These are phyloP conservation scores for Mycena indigotica DNA, from an alignment of 768 basidiomycete genomes.

Conservation along the genomic window DNA sequence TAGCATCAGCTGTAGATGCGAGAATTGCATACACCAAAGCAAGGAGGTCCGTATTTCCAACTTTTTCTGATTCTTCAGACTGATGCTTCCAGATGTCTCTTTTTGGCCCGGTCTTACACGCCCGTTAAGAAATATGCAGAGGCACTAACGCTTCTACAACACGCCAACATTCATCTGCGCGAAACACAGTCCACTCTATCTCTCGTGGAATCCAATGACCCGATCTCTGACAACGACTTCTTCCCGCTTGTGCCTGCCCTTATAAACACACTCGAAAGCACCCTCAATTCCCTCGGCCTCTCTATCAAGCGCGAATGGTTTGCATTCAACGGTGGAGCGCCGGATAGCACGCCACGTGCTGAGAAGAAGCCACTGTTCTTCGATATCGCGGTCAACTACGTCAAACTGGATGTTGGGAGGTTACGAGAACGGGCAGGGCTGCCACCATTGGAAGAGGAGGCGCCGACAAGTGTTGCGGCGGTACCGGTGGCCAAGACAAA, in stretches of 20 bases:
- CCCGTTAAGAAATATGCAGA: slow-evolving; percentile 72
- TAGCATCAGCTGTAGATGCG: slow-evolving; percentile 77
- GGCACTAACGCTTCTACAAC: slow-evolving; percentile 69
- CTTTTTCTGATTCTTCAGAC: slow-evolving; percentile 2
- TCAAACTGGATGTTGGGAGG: slow-evolving; percentile 81
- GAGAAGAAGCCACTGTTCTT: slow-evolving; percentile 90
- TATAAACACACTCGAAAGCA: slow-evolving; percentile 55
- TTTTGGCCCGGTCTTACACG: slow-evolving; percentile 76
- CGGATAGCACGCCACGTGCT: slow-evolving; percentile 44
- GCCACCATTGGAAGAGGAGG: slow-evolving; percentile 32
- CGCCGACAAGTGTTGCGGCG: slow-evolving; percentile 16
- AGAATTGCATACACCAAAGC: slow-evolving; percentile 75
- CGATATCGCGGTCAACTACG: slow-evolving; percentile 92
- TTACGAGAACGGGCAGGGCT: slow-evolving; percentile 74
- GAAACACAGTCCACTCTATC: slow-evolving; percentile 62
- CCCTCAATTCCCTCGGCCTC: slow-evolving; percentile 48
- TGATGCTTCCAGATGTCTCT: slow-evolving; percentile 55
- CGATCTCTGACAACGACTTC: slow-evolving; percentile 47
- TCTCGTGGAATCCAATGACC: slow-evolving; percentile 44
- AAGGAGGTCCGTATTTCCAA: slow-evolving; percentile 52
- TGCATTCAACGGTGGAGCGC: slow-evolving; percentile 68
- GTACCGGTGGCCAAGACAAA: slow-evolving; percentile 40
- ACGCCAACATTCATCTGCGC: slow-evolving; percentile 71
- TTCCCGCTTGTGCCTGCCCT: slow-evolving; percentile 52
- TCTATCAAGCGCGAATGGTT: slow-evolving; percentile 78